Percentiles rank a stretch among this genome's conserved stretches.
These are phyloP conservation scores for Salvia rosmarinus DNA, from an alignment of 257 asterid genomes.

Conservation along the genomic window DNA sequence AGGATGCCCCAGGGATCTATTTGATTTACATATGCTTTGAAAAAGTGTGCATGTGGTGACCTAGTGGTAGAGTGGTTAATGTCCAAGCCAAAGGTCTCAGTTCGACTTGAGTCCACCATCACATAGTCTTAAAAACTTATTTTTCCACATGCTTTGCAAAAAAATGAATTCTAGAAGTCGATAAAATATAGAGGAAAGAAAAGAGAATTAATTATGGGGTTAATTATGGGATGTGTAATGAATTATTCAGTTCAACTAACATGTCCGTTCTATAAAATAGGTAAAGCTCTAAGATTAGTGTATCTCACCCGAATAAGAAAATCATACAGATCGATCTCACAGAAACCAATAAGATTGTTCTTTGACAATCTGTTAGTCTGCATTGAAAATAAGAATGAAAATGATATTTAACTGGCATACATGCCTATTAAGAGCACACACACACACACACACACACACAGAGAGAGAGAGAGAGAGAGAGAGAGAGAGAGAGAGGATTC, in stretches of 20 bases:
- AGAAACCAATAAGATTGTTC: constrained; percentile 83
- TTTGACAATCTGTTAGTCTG: constrained; percentile 89
- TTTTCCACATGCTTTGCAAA: no score
- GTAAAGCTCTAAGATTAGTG: constrained; percentile 17
- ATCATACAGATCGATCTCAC: constrained; percentile 90
- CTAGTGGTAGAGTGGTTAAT: no score
- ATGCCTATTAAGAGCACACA: constrained; percentile 22
- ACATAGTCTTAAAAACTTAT: no score
- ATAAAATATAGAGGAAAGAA: no score
- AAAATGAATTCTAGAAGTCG: no score
- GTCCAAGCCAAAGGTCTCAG: no score
- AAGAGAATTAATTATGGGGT: no score
- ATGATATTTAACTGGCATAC: constrained; percentile 33
- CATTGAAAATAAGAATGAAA: constrained; percentile 39
- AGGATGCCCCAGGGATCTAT: neutral
- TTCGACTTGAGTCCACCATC: no score
- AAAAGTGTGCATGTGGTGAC: no score
- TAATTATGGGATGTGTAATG: no score
- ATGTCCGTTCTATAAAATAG: constrained; percentile 14
- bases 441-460: no score
- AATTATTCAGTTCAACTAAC: constrained; percentile 28
- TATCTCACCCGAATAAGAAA: constrained; percentile 76
- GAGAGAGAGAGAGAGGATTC: neutral
- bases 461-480: neutral
- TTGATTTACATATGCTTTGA: no score